These are phyloP conservation scores for Acanthamoeba quina DNA, from an alignment of 208 protist species.

Conservation along the genomic window DNA sequence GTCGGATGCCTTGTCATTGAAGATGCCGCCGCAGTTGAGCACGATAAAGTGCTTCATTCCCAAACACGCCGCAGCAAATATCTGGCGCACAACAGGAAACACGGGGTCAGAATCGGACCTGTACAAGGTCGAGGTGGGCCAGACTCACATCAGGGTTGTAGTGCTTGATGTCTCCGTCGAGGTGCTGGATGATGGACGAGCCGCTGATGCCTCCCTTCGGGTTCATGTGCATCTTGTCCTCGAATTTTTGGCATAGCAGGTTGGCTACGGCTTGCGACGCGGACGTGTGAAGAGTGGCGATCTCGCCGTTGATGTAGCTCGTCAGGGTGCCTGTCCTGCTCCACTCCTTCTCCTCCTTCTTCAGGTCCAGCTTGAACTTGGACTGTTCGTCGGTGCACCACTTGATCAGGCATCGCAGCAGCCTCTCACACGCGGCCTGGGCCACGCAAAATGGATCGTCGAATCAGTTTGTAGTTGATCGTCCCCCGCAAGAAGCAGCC, in stretches of 20 bases:
- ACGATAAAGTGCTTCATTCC: constrained; percentile 67
- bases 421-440: constrained; percentile 30
- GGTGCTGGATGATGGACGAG: constrained; percentile 45
- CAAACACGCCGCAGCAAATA: constrained; percentile 1
- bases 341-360: constrained; percentile 77
- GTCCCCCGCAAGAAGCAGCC: background rate
- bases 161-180: constrained; percentile 64
- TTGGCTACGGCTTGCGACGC: constrained; percentile 11
- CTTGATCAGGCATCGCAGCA: background rate
- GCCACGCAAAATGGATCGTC: background rate
- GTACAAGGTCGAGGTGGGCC: background rate
- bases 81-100: background rate
- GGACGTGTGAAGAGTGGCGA: constrained; percentile 21
- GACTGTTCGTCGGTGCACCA: constrained; percentile 64
- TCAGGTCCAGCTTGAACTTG: constrained; percentile 67
- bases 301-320: constrained; percentile 38
- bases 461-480: background rate
- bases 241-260: constrained; percentile 59
- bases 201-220: constrained; percentile 19
- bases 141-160: background rate
- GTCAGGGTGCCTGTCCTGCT: background rate
- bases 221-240: constrained; percentile 71
- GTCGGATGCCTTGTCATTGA: background rate
- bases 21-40: constrained; percentile 70
- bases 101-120: too few relatives aligned